These are phyloP conservation scores for Phytopythium kandeliae DNA, from an alignment of 352 stramenopile species.

Conservation along the genomic window DNA sequence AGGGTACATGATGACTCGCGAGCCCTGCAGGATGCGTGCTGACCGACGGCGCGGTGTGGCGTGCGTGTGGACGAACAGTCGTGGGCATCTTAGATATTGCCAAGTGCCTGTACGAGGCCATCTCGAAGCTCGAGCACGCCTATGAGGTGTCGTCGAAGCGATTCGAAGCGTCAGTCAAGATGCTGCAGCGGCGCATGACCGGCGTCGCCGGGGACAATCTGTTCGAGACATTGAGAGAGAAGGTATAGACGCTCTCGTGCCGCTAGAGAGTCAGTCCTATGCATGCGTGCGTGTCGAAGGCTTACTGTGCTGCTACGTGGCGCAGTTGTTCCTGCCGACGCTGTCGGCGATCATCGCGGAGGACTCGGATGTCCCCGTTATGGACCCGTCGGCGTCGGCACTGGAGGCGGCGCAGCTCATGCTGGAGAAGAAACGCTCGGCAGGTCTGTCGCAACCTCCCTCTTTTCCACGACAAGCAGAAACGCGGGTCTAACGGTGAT, in stretches of 20 bases:
- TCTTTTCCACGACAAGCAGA: too few species aligned
- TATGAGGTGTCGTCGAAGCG: constrained; percentile 71
- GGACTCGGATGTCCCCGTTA: constrained; percentile 46
- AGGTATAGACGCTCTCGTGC: too few species aligned
- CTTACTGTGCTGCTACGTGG: constrained; percentile 1
- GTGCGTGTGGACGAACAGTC: constrained; percentile 35
- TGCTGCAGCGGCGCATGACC: constrained; percentile 61
- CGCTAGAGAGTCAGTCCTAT: too few species aligned
- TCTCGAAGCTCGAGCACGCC: constrained; percentile 93
- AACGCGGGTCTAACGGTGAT: too few species aligned
- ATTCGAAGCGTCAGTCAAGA: constrained; percentile 70
- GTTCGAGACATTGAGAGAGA: constrained; percentile 79
- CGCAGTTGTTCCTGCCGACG: constrained; percentile 78
- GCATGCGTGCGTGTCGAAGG: too few species aligned
- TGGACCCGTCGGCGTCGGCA: constrained; percentile 43
- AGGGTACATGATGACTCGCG: background rate
- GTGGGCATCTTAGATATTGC: constrained; percentile 97
- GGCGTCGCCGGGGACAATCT: constrained; percentile 50
- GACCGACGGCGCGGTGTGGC: background rate
- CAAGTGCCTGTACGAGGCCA: constrained; percentile 98
- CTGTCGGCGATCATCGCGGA: constrained; percentile 73
- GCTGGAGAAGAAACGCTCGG: constrained; percentile 74
- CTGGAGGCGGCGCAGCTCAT: constrained; percentile 74
- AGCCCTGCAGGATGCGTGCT: background rate
- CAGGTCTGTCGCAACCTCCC: too few species aligned